Base-by-base conservation (phyloP, 306 rosid species). In the Trichosanthes cucumerina region DNA sequence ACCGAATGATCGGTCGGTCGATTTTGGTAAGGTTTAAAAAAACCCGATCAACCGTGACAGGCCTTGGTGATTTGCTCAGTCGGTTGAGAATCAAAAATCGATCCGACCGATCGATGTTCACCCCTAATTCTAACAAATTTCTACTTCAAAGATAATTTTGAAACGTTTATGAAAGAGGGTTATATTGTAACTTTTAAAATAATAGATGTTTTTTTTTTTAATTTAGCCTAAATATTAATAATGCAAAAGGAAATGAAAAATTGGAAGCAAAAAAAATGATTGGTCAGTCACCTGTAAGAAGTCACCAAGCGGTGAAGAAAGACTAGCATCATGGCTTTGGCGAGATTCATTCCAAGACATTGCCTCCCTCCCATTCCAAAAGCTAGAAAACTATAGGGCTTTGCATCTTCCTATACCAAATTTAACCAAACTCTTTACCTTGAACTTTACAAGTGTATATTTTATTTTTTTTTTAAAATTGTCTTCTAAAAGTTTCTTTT, bases 341-440 rank as follows among this genome's bases (percentile, higher is more conserved):
- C 97, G 91, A 91, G 83, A 88, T 87, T 88, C 89, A 86, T 89
- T 80, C 98, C 98, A 0, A 92, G 88, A 68, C 98, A 95, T 15
- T 88, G 85, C 85, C 97, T 95, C 79, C 91, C 91, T 84, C 97
- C 98, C 89, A 91, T 83, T 19, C 98, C 98, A 88, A 95, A 92
- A 11, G 96, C 97, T 77, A 92, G 75, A 88, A 95, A 92, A 86
- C 91, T 86, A 85, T 88, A 84, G 14, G 91, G 80, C 74, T 82
- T 94, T 79, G 88, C 79, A 24, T 89, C 92, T 18, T 59, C 91
- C 96, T 89, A 14, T 1, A 36, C 44, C 72, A 36, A 36, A 15
- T 71, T 44, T 66, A 38, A 34, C 14, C 12, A 14, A 14, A 63
- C 1, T 33, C 9, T 6, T 63, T 16, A 63, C 12, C 39, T 60